A percentile compares a stretch with the other conserved stretches of the same genome.
Conservation (phyloP, 257 asterid species). For the Solanum ahanhuiri region DNA sequence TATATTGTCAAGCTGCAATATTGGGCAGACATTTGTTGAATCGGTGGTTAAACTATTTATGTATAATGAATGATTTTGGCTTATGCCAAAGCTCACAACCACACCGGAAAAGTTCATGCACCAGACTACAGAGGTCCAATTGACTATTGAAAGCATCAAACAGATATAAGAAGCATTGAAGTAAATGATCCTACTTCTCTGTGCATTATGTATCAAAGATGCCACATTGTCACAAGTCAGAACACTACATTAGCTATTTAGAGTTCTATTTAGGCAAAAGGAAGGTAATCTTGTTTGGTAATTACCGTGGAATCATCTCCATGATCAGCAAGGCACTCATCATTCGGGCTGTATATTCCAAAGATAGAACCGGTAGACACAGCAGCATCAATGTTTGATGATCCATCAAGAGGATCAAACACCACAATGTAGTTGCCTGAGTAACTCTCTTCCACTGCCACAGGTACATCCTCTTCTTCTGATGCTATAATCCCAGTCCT, state of each 20-base stretch:
- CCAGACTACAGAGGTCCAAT: background rate
- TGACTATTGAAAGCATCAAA: background rate
- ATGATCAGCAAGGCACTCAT: slow-evolving; percentile 66
- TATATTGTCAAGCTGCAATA: slow-evolving; percentile 47
- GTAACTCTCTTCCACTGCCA: slow-evolving; percentile 94
- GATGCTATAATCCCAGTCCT: slow-evolving; percentile 97
- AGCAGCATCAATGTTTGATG: slow-evolving; percentile 91
- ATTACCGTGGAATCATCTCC: slow-evolving; percentile 55
- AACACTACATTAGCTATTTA: background rate
- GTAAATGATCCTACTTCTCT: background rate
- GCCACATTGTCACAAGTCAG: background rate
- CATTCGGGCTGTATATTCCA: slow-evolving; percentile 83
- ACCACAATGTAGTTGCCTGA: slow-evolving; percentile 96
- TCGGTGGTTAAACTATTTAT: background rate
- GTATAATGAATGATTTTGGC: background rate
- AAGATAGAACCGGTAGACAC: slow-evolving; percentile 94
- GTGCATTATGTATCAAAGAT: background rate
- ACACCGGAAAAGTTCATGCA: background rate
- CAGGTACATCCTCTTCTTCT: slow-evolving; percentile 97
- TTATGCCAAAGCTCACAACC: background rate
- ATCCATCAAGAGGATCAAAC: slow-evolving; percentile 93
- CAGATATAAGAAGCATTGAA: background rate
- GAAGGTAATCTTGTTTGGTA: background rate
- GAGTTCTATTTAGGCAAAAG: background rate
- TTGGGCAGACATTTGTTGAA: background rate